These are phyloP conservation scores for Zygosaccharomyces sapae DNA, from an alignment of 1,139 yeast species.

Conservation along the genomic window DNA sequence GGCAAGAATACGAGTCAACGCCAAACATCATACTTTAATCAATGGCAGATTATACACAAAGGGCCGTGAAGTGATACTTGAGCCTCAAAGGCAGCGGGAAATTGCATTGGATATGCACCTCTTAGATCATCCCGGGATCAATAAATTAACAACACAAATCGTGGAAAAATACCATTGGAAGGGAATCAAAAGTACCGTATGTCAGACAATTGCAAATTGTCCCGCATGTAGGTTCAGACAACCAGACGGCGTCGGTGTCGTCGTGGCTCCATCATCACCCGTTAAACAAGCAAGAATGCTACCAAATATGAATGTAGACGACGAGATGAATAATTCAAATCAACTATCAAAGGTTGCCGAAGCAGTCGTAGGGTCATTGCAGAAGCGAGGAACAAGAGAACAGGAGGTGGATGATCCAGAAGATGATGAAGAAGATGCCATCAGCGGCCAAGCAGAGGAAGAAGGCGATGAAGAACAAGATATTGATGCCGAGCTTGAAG, in stretches of 20 bases:
- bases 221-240: slow-evolving; percentile 58
- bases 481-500: neutral
- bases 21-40: slow-evolving; percentile 40
- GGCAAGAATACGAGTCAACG: slow-evolving; percentile 74
- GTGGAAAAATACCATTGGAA: slow-evolving; percentile 88
- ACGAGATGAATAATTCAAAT: slow-evolving; percentile 21
- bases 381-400: too few relatives aligned
- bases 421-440: neutral
- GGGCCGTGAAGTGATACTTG: slow-evolving; percentile 77
- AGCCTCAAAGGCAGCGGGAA: slow-evolving; percentile 66
- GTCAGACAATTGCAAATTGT: slow-evolving; percentile 73
- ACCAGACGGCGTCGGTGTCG: slow-evolving; percentile 32
- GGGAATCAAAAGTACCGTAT: slow-evolving; percentile 82
- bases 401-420: slow-evolving; percentile 10
- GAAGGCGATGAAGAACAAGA: slow-evolving; percentile 1
- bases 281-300: slow-evolving; percentile 33
- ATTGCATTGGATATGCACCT: slow-evolving; percentile 73
- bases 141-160: slow-evolving; percentile 73
- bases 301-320: slow-evolving; percentile 19
- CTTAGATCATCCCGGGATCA: slow-evolving; percentile 80
- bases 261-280: slow-evolving; percentile 25
- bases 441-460: neutral
- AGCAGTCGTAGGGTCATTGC: slow-evolving; percentile 25
- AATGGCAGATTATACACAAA: slow-evolving; percentile 40
- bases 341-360: slow-evolving; percentile 28